phyloP scores from a whole-genome alignment of 768 basidiomycete species.

The Boletus edulis region DNA sequence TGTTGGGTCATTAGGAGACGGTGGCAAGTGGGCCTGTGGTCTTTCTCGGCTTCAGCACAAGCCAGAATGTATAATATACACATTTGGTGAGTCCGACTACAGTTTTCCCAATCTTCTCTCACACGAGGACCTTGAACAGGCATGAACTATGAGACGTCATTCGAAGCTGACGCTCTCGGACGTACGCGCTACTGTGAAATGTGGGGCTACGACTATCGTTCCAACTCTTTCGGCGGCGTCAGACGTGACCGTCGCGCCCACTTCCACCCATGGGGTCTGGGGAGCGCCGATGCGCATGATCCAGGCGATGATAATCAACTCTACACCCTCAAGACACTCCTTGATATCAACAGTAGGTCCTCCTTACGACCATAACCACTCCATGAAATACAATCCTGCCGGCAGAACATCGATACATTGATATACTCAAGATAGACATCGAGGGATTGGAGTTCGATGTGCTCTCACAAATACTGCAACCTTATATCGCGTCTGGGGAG shows the following conservation, averaged over 20 bases:
- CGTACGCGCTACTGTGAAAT: slow-evolving; percentile 49
- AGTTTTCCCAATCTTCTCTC: neutral
- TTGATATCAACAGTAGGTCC: slow-evolving; percentile 40
- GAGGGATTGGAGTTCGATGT: slow-evolving; percentile 50
- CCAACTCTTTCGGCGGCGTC: slow-evolving; percentile 34
- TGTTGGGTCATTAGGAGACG: slow-evolving; percentile 55
- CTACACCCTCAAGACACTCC: slow-evolving; percentile 46
- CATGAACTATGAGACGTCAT: slow-evolving; percentile 62
- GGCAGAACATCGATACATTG: slow-evolving; percentile 36
- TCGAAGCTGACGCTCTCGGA: slow-evolving; percentile 56
- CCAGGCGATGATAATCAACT: slow-evolving; percentile 32
- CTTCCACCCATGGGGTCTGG: slow-evolving; percentile 43
- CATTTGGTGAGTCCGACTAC: slow-evolving; percentile 43
- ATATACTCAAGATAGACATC: slow-evolving; percentile 45
- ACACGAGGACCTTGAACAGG: slow-evolving; percentile 21
- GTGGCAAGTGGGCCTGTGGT: slow-evolving; percentile 72
- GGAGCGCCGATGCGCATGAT: slow-evolving; percentile 35
- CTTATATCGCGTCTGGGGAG: slow-evolving; percentile 34
- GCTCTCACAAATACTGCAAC: slow-evolving; percentile 37
- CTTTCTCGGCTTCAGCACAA: slow-evolving; percentile 53
- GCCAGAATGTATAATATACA: slow-evolving; percentile 57
- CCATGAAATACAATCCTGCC: neutral
- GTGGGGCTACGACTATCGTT: slow-evolving; percentile 57
- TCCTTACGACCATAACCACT: neutral
- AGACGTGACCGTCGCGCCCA: slow-evolving; percentile 37